Base-by-base conservation (phyloP, 2,329 filamentous ascomycete genomes). In the Chalaropsis ovoidea region DNA sequence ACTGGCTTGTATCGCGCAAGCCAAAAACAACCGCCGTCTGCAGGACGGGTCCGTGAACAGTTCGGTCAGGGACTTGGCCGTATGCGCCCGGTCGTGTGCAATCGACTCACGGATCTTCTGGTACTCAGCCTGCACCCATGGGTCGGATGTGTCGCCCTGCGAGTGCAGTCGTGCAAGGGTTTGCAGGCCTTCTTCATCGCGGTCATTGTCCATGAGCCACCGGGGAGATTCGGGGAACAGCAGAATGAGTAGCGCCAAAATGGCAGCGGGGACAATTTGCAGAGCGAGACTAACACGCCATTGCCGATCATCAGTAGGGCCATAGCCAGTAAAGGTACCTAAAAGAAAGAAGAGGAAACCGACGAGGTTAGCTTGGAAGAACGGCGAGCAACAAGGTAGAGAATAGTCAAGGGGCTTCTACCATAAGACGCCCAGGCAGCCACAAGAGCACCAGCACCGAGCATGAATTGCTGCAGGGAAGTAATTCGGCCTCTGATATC, bases 391-490 rank as follows among this genome's bases (percentile, higher is more conserved):
- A 60, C 8, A 39, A 60, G 24, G 42, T 22, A 27, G 1, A 42
- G 24, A 24, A 2, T 17, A 58, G 19, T 72, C 45, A 72, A 77
- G 24, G 22, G 22, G 6, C 15, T 24, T 17, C 76, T 77, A 56
- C 85, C 89, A 68, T 86, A 93, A 0, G 84, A 85, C 61, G 88
- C 83, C 88, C 88, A 91, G 0, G 84, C 80, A 0, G 89, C 89
- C 17, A 85, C 76, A 1, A 94, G 80, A 17, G 87, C 78, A 66
- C 89, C 89, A 35, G 93, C 82, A 0, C 88, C 89, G 63, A 93
- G 74, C 88, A 92, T 92, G 72, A 92, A 91, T 71, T 92, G 89
- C 73, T 92, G 89, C 2, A 93, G 77, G 39, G 84, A 82, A 0
- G 88, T 91, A 41, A 94, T 81, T 68, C 85, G 79, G 13, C 89